Percentiles rank a stretch among this genome's conserved stretches.
Conservation (phyloP, 192 early-diverging fungal species). For the Fimicolochytrium jonesii region DNA sequence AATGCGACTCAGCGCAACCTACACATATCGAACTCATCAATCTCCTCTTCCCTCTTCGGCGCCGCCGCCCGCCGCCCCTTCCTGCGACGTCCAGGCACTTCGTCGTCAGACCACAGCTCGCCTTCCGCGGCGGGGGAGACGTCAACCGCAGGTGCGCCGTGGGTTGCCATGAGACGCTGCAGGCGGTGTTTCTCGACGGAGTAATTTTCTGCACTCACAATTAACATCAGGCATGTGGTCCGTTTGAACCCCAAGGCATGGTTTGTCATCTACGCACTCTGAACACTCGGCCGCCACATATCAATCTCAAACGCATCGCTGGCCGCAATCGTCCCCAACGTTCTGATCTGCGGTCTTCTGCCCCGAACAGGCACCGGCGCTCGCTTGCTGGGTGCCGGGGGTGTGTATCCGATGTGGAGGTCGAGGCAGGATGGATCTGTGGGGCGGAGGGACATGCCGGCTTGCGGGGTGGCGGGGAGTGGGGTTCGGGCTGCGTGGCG, state of each 20-base stretch:
- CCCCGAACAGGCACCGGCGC: slow-evolving; percentile 7
- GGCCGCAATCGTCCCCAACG: slow-evolving; percentile 26
- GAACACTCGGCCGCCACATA: slow-evolving; percentile 23
- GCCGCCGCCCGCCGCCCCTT: not conserved
- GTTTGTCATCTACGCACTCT: slow-evolving; percentile 3
- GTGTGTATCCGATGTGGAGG: not conserved
- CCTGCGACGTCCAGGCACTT: not conserved
- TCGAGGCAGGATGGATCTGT: not conserved
- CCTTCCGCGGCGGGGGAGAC: not conserved
- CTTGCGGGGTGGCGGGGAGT: slow-evolving; percentile 19
- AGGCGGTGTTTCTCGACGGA: slow-evolving; percentile 24
- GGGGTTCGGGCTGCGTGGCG: slow-evolving; percentile 17
- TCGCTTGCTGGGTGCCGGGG: not conserved
- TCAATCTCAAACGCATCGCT: slow-evolving; percentile 37
- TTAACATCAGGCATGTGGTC: not conserved
- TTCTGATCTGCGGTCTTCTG: slow-evolving; percentile 27
- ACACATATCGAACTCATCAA: slow-evolving; percentile 48
- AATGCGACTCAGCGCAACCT: not conserved
- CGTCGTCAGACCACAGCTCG: not conserved
- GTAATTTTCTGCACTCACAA: slow-evolving; percentile 25
- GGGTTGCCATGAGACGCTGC: slow-evolving; percentile 27
- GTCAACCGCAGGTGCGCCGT: slow-evolving; percentile 6
- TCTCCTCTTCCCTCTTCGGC: slow-evolving; percentile 17
- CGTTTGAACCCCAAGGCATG: not conserved
- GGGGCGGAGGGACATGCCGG: slow-evolving; percentile 10